These are phyloP conservation scores for Aureobasidium sp. DNA, from an alignment of 2,329 filamentous ascomycete genomes.

Conservation along the genomic window DNA sequence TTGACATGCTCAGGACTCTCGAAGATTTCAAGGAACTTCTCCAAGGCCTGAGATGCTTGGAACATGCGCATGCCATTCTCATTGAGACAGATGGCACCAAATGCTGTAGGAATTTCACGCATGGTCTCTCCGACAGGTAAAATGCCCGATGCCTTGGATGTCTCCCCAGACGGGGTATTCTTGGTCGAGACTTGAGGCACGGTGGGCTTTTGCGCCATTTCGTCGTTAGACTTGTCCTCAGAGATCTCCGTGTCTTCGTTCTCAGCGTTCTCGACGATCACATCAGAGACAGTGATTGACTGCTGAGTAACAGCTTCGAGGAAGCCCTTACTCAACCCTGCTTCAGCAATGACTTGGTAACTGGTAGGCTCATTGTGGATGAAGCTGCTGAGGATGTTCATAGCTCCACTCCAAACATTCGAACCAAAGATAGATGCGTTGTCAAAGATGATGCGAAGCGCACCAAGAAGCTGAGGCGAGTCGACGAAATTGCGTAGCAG, in stretches of 20 bases:
- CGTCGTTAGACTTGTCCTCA: not conserved
- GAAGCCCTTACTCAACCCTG: slow-evolving; percentile 78
- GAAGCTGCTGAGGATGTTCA: slow-evolving; percentile 87
- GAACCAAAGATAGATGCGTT: slow-evolving; percentile 77
- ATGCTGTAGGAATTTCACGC: slow-evolving; percentile 72
- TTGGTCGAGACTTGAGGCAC: not conserved
- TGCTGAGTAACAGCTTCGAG: slow-evolving; percentile 65
- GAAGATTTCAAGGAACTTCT: slow-evolving; percentile 92
- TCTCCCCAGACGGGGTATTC: not conserved
- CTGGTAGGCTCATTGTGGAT: slow-evolving; percentile 99
- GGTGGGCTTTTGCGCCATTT: not conserved
- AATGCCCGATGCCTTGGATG: slow-evolving; percentile 58
- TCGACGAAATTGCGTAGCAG: slow-evolving; percentile 89
- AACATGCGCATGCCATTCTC: slow-evolving; percentile 81
- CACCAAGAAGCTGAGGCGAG: slow-evolving; percentile 72
- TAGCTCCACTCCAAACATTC: slow-evolving; percentile 90
- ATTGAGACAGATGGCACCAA: slow-evolving; percentile 91
- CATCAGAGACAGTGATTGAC: slow-evolving; percentile 21
- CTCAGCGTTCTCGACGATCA: not conserved
- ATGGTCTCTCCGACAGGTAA: slow-evolving; percentile 85
- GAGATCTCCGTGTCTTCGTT: not conserved
- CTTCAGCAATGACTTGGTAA: slow-evolving; percentile 91
- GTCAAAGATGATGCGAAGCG: slow-evolving; percentile 72
- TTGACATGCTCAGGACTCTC: slow-evolving; percentile 85
- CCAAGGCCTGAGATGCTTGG: slow-evolving; percentile 69